phyloP scores from a whole-genome alignment of 768 basidiomycete species.

The Lentinus tigrinus region DNA sequence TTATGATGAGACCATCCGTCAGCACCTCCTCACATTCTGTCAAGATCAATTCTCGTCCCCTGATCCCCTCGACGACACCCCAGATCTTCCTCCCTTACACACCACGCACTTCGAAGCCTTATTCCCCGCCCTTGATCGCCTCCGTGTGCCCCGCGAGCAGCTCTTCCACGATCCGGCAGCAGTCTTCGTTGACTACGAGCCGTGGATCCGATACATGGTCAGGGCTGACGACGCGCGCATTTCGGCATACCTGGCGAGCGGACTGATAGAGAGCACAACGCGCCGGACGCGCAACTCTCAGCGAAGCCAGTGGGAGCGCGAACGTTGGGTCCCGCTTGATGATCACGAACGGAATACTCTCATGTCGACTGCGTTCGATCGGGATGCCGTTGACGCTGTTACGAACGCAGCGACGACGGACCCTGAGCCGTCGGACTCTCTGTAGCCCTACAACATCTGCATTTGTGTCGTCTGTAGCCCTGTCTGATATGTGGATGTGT shows the following conservation, averaged over 20 bases:
- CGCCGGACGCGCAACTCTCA: conserved; percentile 22
- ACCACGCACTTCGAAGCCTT: conserved; percentile 5
- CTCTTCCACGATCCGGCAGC: conserved; percentile 6
- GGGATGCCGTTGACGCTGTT: background rate
- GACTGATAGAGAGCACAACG: conserved; percentile 1
- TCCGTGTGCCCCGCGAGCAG: conserved; percentile 12
- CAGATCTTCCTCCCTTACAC: background rate
- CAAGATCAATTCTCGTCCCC: background rate
- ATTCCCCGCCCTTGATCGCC: conserved; percentile 1
- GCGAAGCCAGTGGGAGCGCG: background rate
- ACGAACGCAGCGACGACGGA: background rate
- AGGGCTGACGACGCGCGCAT: conserved; percentile 14
- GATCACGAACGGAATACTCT: conserved; percentile 3
- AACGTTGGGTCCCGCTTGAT: background rate
- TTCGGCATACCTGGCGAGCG: background rate
- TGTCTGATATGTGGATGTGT: background rate
- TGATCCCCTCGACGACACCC: background rate
- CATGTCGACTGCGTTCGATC: conserved; percentile 5
- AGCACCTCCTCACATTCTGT: conserved; percentile 1
- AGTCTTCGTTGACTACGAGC: conserved; percentile 18
- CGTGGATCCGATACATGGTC: conserved; percentile 18
- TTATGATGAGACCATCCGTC: conserved; percentile 9
- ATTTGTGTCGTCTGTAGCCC: background rate
- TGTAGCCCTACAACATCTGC: background rate
- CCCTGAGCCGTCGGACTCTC: background rate